phyloP scores from a whole-genome alignment of 139 green algal species.

The Chlorella sp. region DNA sequence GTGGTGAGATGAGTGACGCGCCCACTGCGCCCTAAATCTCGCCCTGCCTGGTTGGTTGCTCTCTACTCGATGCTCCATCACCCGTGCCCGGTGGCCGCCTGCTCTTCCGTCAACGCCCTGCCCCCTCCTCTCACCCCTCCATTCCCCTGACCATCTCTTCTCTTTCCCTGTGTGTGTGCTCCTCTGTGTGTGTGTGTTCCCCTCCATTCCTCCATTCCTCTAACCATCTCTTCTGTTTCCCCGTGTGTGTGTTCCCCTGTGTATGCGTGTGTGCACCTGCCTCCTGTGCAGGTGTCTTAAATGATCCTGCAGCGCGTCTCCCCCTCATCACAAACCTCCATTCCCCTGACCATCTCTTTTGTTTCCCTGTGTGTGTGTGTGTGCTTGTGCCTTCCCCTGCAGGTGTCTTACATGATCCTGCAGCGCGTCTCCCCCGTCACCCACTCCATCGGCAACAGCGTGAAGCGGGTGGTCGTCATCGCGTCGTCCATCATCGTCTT shows the following conservation, averaged over 20 bases:
- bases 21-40: no score
- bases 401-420: constrained; percentile 91
- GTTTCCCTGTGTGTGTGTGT: constrained; percentile 15
- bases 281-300: constrained; percentile 37
- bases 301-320: constrained; percentile 91
- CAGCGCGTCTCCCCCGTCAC: constrained; percentile 93
- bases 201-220: not conserved
- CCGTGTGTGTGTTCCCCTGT: no score
- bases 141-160: not conserved
- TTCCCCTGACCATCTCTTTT: not conserved
- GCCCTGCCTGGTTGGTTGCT: no score
- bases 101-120: no score
- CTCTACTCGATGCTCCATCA: no score
- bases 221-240: constrained; percentile 18
- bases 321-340: not conserved
- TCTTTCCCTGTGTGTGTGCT: not conserved
- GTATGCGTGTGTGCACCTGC: not conserved
- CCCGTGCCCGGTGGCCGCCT: no score
- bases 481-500: constrained; percentile 93
- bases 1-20: no score
- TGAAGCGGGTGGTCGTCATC: constrained; percentile 98
- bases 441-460: constrained; percentile 99
- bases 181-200: not conserved
- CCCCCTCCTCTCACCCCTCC: not conserved
- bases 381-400: not conserved